Conservation (phyloP, 352 stramenopile species). For the Pythium plurisporium region DNA sequence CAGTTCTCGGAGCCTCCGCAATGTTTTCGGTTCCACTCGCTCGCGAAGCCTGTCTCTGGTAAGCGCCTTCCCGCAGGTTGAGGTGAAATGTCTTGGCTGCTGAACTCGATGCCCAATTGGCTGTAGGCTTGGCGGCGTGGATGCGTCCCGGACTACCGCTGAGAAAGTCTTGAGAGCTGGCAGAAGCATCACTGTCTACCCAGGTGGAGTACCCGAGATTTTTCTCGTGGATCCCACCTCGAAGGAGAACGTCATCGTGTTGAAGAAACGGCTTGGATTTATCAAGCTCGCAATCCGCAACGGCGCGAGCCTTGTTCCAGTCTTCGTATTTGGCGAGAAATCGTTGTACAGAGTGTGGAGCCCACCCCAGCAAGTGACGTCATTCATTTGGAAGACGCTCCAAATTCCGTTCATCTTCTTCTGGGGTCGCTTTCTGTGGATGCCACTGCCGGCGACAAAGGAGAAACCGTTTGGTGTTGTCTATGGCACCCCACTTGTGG, state of each 20-base stretch:
- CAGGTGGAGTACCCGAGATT: constrained; percentile 68
- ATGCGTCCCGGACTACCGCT: constrained; percentile 59
- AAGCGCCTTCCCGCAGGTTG: background rate
- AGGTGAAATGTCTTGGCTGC: background rate
- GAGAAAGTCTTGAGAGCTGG: constrained; percentile 60
- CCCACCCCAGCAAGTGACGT: constrained; percentile 37
- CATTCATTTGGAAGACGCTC: constrained; percentile 61
- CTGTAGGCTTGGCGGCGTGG: constrained; percentile 52
- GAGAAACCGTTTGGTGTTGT: constrained; percentile 69
- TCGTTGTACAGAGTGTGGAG: constrained; percentile 78
- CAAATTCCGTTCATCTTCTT: constrained; percentile 75
- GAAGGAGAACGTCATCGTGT: constrained; percentile 61
- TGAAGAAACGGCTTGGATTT: constrained; percentile 69
- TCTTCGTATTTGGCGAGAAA: constrained; percentile 77
- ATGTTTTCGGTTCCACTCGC: constrained; percentile 64
- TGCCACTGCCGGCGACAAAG: constrained; percentile 50
- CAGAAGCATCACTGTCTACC: constrained; percentile 66
- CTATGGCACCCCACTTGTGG: constrained; percentile 65
- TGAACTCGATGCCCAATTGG: too few species aligned
- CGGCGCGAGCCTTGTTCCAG: constrained; percentile 62
- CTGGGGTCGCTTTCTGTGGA: constrained; percentile 73
- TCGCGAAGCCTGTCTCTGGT: constrained; percentile 58
- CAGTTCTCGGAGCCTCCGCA: constrained; percentile 52
- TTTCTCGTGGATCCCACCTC: constrained; percentile 65
- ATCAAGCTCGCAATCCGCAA: constrained; percentile 73